Evolutionary conservation across 2,329 filamentous ascomycete genomes (phyloP).

Genomic region (Alternaria triticina): DNA sequence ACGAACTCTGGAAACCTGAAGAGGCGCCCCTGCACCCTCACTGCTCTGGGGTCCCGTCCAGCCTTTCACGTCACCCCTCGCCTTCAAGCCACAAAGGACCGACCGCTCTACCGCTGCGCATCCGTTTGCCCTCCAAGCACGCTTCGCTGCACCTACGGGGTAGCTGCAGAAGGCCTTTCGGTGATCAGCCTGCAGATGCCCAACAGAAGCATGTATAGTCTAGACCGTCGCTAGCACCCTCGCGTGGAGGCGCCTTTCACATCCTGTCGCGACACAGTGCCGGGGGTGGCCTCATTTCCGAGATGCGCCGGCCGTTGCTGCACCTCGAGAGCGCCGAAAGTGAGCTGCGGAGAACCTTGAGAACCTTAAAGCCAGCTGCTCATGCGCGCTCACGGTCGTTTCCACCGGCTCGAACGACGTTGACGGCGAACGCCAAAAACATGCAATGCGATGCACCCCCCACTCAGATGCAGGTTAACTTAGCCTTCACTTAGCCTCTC

Average conservation of each 20-base stretch:
- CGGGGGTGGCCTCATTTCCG: background rate
- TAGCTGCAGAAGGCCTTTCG: conserved; percentile 16
- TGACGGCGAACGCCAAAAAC: background rate
- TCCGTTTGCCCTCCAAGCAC: conserved; percentile 7
- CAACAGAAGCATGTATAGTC: conserved; percentile 19
- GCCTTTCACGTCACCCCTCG: conserved; percentile 6
- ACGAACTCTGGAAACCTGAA: background rate
- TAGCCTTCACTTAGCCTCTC: conserved; percentile 33
- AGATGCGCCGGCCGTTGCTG: background rate
- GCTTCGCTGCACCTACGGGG: conserved; percentile 1
- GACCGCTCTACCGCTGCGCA: conserved; percentile 5
- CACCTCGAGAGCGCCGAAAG: background rate
- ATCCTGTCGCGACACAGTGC: background rate
- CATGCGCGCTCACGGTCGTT: background rate
- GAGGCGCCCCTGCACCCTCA: background rate
- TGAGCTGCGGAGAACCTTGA: background rate
- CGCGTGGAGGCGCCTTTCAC: conserved; percentile 5
- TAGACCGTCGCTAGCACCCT: conserved; percentile 18
- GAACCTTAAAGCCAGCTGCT: background rate
- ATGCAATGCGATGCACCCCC: conserved; percentile 1
- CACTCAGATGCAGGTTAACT: conserved; percentile 18
- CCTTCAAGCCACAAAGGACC: background rate
- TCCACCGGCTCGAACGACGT: background rate
- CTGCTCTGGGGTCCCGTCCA: background rate
- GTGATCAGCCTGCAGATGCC: conserved; percentile 24